phyloP scores from a whole-genome alignment of 2,329 filamentous ascomycete genomes.

The Beauveria asiatica region DNA sequence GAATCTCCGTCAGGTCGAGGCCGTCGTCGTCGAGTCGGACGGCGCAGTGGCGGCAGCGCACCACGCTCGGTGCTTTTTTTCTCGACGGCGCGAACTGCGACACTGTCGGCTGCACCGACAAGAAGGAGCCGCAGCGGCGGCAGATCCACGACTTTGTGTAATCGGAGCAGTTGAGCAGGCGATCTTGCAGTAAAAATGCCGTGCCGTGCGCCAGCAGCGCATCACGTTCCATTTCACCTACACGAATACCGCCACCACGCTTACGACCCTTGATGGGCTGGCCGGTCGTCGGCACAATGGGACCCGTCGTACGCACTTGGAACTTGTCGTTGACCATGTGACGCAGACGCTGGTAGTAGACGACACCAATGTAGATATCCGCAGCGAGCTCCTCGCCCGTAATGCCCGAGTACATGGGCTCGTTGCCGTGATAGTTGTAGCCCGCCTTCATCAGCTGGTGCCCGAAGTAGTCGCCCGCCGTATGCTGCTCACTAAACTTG shows the following conservation, averaged over 20 bases:
- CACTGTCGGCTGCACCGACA: constrained; percentile 76
- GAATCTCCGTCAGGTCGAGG: constrained; percentile 44
- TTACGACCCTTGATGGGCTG: constrained; percentile 97
- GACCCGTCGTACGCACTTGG: constrained; percentile 93
- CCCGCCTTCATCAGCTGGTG: constrained; percentile 91
- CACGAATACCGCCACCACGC: constrained; percentile 95
- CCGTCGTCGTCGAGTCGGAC: constrained; percentile 49
- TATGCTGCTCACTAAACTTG: constrained; percentile 86
- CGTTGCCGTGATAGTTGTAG: constrained; percentile 97
- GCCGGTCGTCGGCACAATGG: constrained; percentile 80
- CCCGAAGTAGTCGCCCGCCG: constrained; percentile 88
- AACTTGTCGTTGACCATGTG: constrained; percentile 99
- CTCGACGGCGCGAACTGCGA: constrained; percentile 52
- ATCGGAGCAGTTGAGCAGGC: constrained; percentile 94
- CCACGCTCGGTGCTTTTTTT: constrained; percentile 57
- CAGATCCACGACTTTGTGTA: constrained; percentile 87
- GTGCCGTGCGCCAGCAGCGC: constrained; percentile 90
- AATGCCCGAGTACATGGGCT: constrained; percentile 97
- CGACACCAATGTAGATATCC: constrained; percentile 93
- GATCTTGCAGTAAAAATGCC: constrained; percentile 88
- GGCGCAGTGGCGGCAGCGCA: constrained; percentile 75
- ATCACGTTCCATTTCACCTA: constrained; percentile 98
- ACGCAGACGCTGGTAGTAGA: constrained; percentile 94
- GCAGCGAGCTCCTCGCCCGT: constrained; percentile 89
- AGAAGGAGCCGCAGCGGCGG: constrained; percentile 78